Evolutionary conservation across 148 eudicot genomes (phyloP).

Genomic region (Dianthus caryophyllus): DNA sequence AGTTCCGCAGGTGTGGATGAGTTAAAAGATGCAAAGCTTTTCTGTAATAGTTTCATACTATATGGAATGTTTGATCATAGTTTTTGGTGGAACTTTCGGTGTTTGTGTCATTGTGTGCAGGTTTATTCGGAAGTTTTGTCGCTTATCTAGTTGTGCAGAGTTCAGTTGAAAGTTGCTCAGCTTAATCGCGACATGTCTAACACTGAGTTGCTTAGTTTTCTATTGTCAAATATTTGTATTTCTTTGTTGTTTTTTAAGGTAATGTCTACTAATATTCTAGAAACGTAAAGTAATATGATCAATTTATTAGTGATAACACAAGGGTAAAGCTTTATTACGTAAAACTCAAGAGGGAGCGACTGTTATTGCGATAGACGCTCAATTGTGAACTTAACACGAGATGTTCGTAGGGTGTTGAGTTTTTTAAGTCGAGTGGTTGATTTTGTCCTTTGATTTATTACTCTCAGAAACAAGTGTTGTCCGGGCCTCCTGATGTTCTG

Average conservation of each 20-base stretch:
- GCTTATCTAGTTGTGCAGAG: conserved; percentile 69
- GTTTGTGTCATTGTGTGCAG: conserved; percentile 27
- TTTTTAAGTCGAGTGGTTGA: background rate
- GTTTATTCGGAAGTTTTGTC: conserved; percentile 64
- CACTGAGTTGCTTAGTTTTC: conserved; percentile 69
- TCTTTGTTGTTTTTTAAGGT: too few relatives aligned
- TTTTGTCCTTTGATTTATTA: conserved; percentile 7
- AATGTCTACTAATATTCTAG: too few relatives aligned
- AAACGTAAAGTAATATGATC: too few relatives aligned
- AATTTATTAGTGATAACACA: too few relatives aligned
- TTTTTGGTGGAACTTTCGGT: conserved; percentile 1
- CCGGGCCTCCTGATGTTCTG: conserved; percentile 79
- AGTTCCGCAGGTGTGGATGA: conserved; percentile 60
- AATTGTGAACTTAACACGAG: too few relatives aligned
- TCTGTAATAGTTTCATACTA: too few relatives aligned
- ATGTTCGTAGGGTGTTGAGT: background rate
- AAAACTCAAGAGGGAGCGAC: too few relatives aligned
- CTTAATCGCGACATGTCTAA: conserved; percentile 53
- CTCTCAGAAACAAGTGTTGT: conserved; percentile 54
- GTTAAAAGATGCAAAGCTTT: too few relatives aligned
- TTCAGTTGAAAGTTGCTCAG: conserved; percentile 68
- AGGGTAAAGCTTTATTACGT: too few relatives aligned
- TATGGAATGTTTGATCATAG: too few relatives aligned
- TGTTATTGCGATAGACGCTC: too few relatives aligned
- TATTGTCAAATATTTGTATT: too few relatives aligned